Conservation (phyloP, 345 rosid species). For the Acer campestre region DNA sequence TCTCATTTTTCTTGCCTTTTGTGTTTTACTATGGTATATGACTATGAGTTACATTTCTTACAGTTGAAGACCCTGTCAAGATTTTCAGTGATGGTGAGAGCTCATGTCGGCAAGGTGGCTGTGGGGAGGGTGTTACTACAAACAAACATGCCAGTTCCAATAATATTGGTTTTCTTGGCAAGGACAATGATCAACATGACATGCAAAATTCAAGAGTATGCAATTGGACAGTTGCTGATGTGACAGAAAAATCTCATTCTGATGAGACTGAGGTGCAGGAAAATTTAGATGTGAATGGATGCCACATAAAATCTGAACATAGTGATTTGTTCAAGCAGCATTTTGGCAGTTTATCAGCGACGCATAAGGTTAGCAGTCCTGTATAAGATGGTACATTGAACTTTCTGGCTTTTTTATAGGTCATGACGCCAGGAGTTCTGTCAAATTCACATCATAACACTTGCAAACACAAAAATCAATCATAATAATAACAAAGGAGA, state of each 20-base stretch:
- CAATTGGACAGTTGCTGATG: conserved; percentile 17
- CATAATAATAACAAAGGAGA: background rate
- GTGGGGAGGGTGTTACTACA: conserved; percentile 14
- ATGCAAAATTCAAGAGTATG: conserved; percentile 13
- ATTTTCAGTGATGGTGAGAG: conserved; percentile 2
- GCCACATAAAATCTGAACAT: conserved; percentile 32
- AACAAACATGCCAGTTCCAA: conserved; percentile 4
- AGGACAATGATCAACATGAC: conserved; percentile 6
- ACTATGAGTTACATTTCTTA: conserved; percentile 11
- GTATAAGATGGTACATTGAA: background rate
- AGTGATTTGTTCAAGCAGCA: conserved; percentile 53
- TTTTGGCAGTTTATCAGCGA: conserved; percentile 53
- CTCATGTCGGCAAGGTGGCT: conserved; percentile 16
- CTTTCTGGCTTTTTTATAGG: background rate
- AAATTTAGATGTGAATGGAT: conserved; percentile 23
- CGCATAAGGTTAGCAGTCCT: conserved; percentile 43
- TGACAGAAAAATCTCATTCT: conserved; percentile 22
- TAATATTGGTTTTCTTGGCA: background rate
- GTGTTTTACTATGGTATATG: no score
- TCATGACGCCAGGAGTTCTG: background rate
- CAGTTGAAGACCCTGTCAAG: conserved; percentile 23
- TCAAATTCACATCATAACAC: no score
- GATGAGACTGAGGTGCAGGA: conserved; percentile 33
- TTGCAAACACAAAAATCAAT: background rate
- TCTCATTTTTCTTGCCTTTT: background rate